Evolutionary conservation across 2,329 filamentous ascomycete species (phyloP).

Genomic region (Cylindrodendrum hubeiense): DNA sequence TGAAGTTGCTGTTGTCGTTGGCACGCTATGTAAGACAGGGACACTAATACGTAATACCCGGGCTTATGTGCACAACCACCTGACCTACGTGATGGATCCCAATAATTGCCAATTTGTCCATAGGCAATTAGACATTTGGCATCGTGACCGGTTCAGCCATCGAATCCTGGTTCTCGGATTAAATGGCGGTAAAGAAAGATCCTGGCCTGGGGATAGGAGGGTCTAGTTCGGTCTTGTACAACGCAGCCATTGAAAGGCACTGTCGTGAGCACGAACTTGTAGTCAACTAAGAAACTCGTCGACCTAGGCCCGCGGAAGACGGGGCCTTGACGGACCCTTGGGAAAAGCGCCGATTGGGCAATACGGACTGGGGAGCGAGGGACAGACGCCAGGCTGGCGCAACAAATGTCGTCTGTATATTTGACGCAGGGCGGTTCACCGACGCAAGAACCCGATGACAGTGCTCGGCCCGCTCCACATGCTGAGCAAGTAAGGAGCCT

Average conservation of each 20-base stretch:
- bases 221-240: neutral
- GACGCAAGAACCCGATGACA: neutral
- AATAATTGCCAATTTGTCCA: constrained; percentile 32
- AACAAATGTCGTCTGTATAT: constrained; percentile 22
- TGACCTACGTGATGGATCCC: constrained; percentile 41
- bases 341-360: constrained; percentile 38
- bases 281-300: neutral
- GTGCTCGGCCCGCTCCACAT: constrained; percentile 1
- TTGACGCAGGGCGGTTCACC: neutral
- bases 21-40: constrained; percentile 19
- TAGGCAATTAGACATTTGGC: constrained; percentile 44
- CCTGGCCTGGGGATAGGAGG: neutral
- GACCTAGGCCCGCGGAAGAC: constrained; percentile 8
- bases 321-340: constrained; percentile 7
- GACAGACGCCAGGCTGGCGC: constrained; percentile 14
- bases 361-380: constrained; percentile 21
- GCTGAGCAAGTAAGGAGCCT: neutral
- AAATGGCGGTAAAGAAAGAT: constrained; percentile 7
- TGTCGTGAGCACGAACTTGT: constrained; percentile 8
- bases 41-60: constrained; percentile 45
- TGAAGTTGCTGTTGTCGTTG: constrained; percentile 6
- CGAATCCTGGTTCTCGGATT: constrained; percentile 7
- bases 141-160: constrained; percentile 42
- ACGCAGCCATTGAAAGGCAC: neutral
- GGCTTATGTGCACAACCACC: constrained; percentile 37